Evolutionary conservation across 768 basidiomycete species (phyloP), one percentile per base, ranked within the genome.

Genomic region (Leccinum uliginosum): DNA sequence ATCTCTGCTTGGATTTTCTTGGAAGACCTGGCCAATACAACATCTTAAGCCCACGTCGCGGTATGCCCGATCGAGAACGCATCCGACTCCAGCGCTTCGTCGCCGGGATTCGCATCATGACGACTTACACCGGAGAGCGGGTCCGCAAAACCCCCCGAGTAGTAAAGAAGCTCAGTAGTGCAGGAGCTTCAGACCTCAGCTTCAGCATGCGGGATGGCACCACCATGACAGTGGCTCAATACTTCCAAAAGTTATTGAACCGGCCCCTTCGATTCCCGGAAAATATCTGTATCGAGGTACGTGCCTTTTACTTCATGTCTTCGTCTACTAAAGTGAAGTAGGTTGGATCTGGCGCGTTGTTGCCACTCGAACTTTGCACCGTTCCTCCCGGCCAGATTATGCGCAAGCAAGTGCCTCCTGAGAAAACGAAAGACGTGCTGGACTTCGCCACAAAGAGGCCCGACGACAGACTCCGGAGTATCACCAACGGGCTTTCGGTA

Each of bases 401-500:
- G 78, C 78, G 83, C 43, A 88, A 86, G 60, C 83, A 87, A 50
- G 74, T 92, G 0, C 87, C 88, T 0, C 74, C 83, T 0, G 85
- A 89, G 45, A 84, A 84, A 63, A 84, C 84, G 0, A 80, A 78
- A 51, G 76, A 79, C 1, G 79, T 91, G 3, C 75, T 90, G 1
- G 76, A 77, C 0, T 91, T 91, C 58, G 79, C 89, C 0, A 87
- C 85, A 0, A 84, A 82, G 74, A 79, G 68, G 44, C 89, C 89
- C 0, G 55, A 62, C 0, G 82, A 85, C 0, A 80, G 86, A 10
- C 75, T 91, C 8, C 66, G 61, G 1, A 80, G 79, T 56, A 88
- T 90, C 49, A 60, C 53, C 2, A 67, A 77, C 15, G 87, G 85
- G 2, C 69, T 87, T 30, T 73, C 75, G 50, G 85, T 86, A 65